Percentiles rank a stretch among this genome's conserved stretches.
Conservation (phyloP, 176 grass and related monocot species). For the Bromus sterilis region DNA sequence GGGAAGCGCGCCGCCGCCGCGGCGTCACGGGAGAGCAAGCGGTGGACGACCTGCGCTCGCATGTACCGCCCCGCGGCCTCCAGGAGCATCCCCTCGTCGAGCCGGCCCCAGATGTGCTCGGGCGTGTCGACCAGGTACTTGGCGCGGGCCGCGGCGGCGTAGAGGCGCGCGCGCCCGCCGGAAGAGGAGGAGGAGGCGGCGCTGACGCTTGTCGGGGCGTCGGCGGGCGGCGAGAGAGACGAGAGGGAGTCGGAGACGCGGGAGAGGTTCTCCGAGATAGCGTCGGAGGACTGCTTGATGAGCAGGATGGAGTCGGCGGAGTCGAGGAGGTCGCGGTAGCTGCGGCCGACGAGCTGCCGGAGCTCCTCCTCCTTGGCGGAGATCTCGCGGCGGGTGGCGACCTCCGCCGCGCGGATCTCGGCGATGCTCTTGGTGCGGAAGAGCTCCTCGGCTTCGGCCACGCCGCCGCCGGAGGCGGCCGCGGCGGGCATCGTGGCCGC, state of each 20-base stretch:
- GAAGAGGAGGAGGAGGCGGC: constrained; percentile 24
- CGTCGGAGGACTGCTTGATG: constrained; percentile 79
- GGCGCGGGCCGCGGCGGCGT: constrained; percentile 58
- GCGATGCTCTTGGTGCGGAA: constrained; percentile 82
- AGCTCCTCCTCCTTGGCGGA: constrained; percentile 93
- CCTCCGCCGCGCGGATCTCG: constrained; percentile 78
- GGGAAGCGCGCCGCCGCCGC: constrained; percentile 60
- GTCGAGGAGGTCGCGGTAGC: constrained; percentile 96
- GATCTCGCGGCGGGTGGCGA: constrained; percentile 70
- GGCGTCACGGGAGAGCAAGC: constrained; percentile 46
- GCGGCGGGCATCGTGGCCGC: constrained; percentile 30
- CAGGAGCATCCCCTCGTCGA: constrained; percentile 83
- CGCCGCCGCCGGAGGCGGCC: constrained; percentile 26
- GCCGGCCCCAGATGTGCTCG: constrained; percentile 97
- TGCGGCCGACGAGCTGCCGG: constrained; percentile 88
- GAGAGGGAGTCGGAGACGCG: constrained; percentile 59
- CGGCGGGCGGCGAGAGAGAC: constrained; percentile 53
- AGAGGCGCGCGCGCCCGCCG: constrained; percentile 47
- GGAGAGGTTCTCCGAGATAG: constrained; percentile 60
- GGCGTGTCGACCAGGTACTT: constrained; percentile 98
- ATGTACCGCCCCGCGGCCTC: constrained; percentile 86
- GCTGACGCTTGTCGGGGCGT: constrained; percentile 11
- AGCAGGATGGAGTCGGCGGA: constrained; percentile 90
- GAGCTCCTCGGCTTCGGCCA: constrained; percentile 70
- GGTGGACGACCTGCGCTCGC: constrained; percentile 65